Evolutionary conservation across 2,329 filamentous ascomycete genomes (phyloP).

Genomic region (Monilinia aucupariae): DNA sequence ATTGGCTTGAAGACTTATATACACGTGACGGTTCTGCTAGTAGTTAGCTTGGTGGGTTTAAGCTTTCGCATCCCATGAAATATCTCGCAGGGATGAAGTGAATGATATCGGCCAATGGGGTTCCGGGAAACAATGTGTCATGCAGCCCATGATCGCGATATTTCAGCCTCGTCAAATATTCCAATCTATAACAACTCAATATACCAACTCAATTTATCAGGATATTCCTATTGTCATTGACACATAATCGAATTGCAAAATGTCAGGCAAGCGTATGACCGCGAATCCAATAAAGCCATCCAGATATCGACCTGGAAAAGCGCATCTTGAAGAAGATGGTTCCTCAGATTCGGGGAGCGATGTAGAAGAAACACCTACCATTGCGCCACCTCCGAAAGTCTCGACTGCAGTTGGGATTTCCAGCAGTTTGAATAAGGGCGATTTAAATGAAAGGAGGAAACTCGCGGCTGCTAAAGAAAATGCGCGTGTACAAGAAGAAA

Average conservation of each 20-base stretch:
- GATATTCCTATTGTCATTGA: too few species aligned
- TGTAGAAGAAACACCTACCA: constrained; percentile 40
- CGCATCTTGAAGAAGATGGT: constrained; percentile 44
- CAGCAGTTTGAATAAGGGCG: constrained; percentile 48
- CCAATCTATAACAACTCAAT: neutral
- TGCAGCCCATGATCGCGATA: neutral
- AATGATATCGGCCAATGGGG: too few species aligned
- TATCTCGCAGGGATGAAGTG: constrained; percentile 1
- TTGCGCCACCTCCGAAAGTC: constrained; percentile 53
- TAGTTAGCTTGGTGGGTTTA: neutral
- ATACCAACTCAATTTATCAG: neutral
- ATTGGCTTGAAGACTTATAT: too few species aligned
- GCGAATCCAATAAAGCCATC: constrained; percentile 77
- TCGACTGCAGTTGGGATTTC: constrained; percentile 52
- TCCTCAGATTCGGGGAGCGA: constrained; percentile 50
- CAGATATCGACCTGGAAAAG: constrained; percentile 82
- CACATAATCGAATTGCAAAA: constrained; percentile 28
- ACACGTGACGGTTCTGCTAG: too few species aligned
- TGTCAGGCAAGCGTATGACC: constrained; percentile 83
- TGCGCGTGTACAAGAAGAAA: constrained; percentile 44
- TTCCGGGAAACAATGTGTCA: neutral
- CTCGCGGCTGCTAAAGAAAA: constrained; percentile 45
- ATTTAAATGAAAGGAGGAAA: constrained; percentile 45
- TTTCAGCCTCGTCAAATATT: constrained; percentile 25
- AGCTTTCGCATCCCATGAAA: neutral